Percentiles rank a stretch among this genome's conserved stretches.
phyloP scores from a whole-genome alignment of 2,329 filamentous ascomycete genomes.

The Parastagonospora avenae region DNA sequence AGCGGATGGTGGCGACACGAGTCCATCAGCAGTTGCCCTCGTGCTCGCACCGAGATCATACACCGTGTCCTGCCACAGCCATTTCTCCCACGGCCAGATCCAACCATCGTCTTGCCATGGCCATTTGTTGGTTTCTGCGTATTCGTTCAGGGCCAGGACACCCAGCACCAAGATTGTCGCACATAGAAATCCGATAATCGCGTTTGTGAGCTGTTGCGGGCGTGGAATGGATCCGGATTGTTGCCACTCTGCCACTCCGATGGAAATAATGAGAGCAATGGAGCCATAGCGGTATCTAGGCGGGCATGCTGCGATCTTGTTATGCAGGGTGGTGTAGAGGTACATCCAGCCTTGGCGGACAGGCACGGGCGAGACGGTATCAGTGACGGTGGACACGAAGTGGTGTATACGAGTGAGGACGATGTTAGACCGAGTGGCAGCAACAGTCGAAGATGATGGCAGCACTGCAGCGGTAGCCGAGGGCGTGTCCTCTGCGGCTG shows the following conservation, averaged over 20 bases:
- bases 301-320: neutral
- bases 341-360: neutral
- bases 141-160: neutral
- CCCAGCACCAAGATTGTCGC: neutral
- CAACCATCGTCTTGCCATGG: conserved; percentile 4
- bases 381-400: neutral
- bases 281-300: neutral
- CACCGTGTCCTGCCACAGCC: neutral
- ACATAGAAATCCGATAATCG: conserved; percentile 1
- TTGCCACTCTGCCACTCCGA: neutral
- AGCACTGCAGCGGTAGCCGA: neutral
- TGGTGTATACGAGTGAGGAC: neutral
- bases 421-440: neutral
- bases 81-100: conserved; percentile 5
- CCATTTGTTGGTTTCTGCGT: conserved; percentile 1
- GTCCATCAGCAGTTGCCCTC: neutral
- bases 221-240: neutral
- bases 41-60: conserved; percentile 1
- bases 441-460: neutral
- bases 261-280: neutral
- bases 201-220: neutral
- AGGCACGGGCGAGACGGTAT: neutral
- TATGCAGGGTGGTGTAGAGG: neutral
- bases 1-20: neutral
- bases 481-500: neutral